phyloP scores from a whole-genome alignment of 306 rosid species.

The Vigna reflexopilosa region DNA sequence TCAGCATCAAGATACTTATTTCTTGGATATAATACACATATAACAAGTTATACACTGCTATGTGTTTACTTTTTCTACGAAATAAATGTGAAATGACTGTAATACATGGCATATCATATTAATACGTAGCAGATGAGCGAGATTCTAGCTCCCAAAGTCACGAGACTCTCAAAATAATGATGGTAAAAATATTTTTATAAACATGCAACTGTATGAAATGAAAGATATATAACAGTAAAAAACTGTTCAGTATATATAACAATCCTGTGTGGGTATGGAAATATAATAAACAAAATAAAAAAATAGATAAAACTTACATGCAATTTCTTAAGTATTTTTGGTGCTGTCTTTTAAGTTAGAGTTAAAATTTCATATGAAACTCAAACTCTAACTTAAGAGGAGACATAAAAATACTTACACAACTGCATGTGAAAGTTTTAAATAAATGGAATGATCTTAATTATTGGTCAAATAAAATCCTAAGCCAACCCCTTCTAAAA shows the following conservation, averaged over 20 bases:
- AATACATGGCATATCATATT: background rate
- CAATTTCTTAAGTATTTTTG: background rate
- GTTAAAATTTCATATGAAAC: background rate
- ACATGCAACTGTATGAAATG: constrained; percentile 39
- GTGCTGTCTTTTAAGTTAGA: background rate
- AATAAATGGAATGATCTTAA: constrained; percentile 57
- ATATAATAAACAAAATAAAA: constrained; percentile 44
- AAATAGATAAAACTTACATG: background rate
- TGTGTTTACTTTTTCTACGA: background rate
- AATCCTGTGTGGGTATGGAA: constrained; percentile 37
- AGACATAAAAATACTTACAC: background rate
- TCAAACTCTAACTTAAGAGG: background rate
- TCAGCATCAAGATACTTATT: background rate
- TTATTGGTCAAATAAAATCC: constrained; percentile 25
- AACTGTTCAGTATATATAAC: constrained; percentile 48
- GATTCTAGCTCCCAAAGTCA: background rate
- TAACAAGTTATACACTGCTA: no score
- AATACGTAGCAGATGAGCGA: no score
- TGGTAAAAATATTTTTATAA: constrained; percentile 8
- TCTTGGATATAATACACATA: no score
- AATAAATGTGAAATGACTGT: background rate
- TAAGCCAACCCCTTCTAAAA: background rate
- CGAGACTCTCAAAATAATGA: constrained; percentile 46
- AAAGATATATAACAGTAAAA: no score
- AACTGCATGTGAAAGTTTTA: background rate